Conservation (phyloP, 1,284 basidiomycete genomes). For the Ustilago loliicola region DNA sequence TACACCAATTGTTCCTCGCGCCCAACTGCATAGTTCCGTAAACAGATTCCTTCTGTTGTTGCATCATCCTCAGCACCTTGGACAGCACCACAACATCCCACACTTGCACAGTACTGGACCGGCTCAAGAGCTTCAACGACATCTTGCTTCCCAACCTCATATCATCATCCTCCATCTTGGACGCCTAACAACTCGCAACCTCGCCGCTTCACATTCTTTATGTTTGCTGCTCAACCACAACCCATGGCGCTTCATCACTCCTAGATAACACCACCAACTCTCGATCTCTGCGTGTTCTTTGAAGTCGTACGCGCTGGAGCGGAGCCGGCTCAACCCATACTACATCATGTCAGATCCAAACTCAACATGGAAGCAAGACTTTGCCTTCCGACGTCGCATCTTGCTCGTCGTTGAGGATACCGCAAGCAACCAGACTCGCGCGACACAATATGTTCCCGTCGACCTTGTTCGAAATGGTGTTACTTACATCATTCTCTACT, state of each 20-base stretch:
- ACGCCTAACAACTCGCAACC: neutral
- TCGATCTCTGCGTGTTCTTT: neutral
- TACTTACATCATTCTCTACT: slow-evolving; percentile 61
- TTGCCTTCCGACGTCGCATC: slow-evolving; percentile 37
- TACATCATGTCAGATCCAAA: slow-evolving; percentile 22
- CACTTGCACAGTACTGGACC: neutral
- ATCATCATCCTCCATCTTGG: neutral
- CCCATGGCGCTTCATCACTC: slow-evolving; percentile 8
- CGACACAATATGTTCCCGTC: slow-evolving; percentile 38
- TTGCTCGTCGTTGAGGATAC: slow-evolving; percentile 33
- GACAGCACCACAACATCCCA: neutral
- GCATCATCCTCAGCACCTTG: neutral
- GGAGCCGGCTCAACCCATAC: neutral
- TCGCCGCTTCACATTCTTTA: neutral
- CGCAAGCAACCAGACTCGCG: slow-evolving; percentile 17
- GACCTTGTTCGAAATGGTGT: slow-evolving; percentile 51
- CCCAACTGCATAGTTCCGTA: neutral
- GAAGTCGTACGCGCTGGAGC: neutral
- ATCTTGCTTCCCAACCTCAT: neutral
- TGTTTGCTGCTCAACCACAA: neutral
- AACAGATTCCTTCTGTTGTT: neutral
- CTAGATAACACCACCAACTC: neutral
- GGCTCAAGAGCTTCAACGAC: neutral
- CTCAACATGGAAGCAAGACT: slow-evolving; percentile 7
- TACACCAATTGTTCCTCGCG: neutral